Conservation (phyloP, 164 flowering plant genomes). For the Pachysandra terminalis region DNA sequence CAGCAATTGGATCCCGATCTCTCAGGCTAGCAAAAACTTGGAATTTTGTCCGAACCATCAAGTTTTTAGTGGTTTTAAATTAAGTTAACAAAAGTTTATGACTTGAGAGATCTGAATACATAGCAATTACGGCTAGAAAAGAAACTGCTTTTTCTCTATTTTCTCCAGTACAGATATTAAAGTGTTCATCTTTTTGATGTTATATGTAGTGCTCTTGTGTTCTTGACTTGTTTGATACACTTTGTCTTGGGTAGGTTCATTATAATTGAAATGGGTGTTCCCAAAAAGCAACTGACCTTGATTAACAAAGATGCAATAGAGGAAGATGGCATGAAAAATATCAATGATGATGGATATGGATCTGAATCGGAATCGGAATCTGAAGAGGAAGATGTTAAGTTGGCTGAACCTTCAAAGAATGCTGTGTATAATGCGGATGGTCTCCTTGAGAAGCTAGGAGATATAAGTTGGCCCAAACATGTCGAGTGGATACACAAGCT, state of each 20-base stretch:
- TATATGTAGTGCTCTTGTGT: too few relatives aligned
- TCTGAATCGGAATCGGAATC: slow-evolving; percentile 43
- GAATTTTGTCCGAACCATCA: too few relatives aligned
- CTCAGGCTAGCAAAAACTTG: too few relatives aligned
- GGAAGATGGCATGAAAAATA: slow-evolving; percentile 26
- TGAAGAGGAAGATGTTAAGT: slow-evolving; percentile 51
- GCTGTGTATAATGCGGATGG: slow-evolving; percentile 63
- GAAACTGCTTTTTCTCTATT: too few relatives aligned
- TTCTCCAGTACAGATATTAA: too few relatives aligned
- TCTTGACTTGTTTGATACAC: background rate
- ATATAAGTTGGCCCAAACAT: slow-evolving; percentile 81
- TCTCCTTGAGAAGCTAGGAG: slow-evolving; percentile 68
- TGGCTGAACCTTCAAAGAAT: slow-evolving; percentile 59
- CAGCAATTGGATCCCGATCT: too few relatives aligned
- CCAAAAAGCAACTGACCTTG: slow-evolving; percentile 9
- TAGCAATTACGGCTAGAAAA: too few relatives aligned
- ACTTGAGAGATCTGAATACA: too few relatives aligned
- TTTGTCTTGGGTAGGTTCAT: background rate
- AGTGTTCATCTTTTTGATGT: too few relatives aligned
- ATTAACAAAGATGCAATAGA: slow-evolving; percentile 17
- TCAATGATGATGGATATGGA: slow-evolving; percentile 27
- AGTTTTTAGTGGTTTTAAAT: too few relatives aligned
- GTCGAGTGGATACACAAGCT: slow-evolving; percentile 74
- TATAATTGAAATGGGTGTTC: slow-evolving; percentile 17
- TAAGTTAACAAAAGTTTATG: too few relatives aligned